These are phyloP conservation scores for Geotrichum cucujoidarum DNA, from an alignment of 1,139 yeast genomes.

Conservation along the genomic window DNA sequence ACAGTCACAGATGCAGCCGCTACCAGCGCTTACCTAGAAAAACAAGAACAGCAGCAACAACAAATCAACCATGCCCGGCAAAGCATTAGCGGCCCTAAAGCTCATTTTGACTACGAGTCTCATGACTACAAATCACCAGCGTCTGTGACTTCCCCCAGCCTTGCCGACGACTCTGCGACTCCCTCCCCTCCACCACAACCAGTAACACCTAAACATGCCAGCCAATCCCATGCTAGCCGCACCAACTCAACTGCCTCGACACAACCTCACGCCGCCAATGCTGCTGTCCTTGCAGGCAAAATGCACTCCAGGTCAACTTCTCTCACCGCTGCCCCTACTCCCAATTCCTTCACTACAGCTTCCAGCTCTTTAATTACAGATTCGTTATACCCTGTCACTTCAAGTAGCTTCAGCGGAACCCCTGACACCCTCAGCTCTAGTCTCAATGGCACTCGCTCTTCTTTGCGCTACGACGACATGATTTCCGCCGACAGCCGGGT, in stretches of 20 bases:
- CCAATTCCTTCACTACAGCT: conserved; percentile 3
- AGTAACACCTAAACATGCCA: conserved; percentile 12
- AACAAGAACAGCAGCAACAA: conserved; percentile 9
- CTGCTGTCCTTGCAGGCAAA: neutral
- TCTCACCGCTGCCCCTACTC: conserved; percentile 1
- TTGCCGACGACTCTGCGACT: conserved; percentile 17
- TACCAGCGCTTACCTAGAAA: conserved; percentile 3
- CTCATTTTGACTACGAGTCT: neutral
- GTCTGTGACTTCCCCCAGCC: conserved; percentile 15
- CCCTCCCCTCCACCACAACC: conserved; percentile 20
- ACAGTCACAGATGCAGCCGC: conserved; percentile 3
- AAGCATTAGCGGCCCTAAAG: conserved; percentile 2
- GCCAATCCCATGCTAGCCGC: neutral
- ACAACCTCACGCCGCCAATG: neutral
- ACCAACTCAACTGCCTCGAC: neutral
- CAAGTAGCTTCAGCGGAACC: neutral
- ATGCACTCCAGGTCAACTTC: conserved; percentile 13
- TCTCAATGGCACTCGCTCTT: conserved; percentile 8
- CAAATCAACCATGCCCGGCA: conserved; percentile 5
- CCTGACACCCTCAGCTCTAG: conserved; percentile 5
- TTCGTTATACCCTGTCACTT: conserved; percentile 13
- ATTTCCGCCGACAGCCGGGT: conserved; percentile 5
- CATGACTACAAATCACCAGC: conserved; percentile 4
- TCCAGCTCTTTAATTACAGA: conserved; percentile 14
- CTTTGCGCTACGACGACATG: conserved; percentile 16